Conservation (phyloP, 2,329 filamentous ascomycete genomes). For the Whalleya microplaca region DNA sequence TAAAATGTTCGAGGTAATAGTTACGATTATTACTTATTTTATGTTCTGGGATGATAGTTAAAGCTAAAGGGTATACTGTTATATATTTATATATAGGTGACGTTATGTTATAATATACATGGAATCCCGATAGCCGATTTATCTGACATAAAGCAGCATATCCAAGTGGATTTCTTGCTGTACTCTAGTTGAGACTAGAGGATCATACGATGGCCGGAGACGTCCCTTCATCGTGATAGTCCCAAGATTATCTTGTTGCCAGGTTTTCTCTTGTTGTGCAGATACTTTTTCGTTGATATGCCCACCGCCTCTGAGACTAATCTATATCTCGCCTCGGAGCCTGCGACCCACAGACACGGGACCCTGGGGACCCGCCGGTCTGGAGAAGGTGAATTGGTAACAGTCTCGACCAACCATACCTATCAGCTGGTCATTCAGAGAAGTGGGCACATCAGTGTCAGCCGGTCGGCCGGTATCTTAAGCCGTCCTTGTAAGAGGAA, state of each 20-base stretch:
- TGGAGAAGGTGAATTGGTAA: conserved; percentile 8
- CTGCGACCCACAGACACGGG: neutral
- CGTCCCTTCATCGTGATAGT: neutral
- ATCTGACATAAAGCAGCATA: neutral
- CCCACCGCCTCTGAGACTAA: conserved; percentile 16
- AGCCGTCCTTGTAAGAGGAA: neutral
- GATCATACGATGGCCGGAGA: neutral
- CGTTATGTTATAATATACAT: too few relatives aligned
- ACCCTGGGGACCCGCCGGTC: conserved; percentile 1
- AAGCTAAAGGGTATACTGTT: too few relatives aligned
- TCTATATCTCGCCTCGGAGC: conserved; percentile 3
- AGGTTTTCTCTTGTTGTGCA: neutral
- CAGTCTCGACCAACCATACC: neutral
- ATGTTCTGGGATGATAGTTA: too few relatives aligned
- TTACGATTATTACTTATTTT: too few relatives aligned
- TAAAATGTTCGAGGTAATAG: too few relatives aligned
- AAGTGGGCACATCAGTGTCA: neutral
- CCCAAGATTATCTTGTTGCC: neutral
- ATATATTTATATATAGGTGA: too few relatives aligned
- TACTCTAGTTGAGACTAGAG: neutral
- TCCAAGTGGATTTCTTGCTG: neutral
- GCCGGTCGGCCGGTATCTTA: neutral
- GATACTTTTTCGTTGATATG: conserved; percentile 2
- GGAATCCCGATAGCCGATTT: too few relatives aligned
- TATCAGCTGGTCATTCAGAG: neutral